Evolutionary conservation across 345 rosid genomes (phyloP), one percentile per base, ranked within the genome.

Genomic region (Rhodamnia argentea): DNA sequence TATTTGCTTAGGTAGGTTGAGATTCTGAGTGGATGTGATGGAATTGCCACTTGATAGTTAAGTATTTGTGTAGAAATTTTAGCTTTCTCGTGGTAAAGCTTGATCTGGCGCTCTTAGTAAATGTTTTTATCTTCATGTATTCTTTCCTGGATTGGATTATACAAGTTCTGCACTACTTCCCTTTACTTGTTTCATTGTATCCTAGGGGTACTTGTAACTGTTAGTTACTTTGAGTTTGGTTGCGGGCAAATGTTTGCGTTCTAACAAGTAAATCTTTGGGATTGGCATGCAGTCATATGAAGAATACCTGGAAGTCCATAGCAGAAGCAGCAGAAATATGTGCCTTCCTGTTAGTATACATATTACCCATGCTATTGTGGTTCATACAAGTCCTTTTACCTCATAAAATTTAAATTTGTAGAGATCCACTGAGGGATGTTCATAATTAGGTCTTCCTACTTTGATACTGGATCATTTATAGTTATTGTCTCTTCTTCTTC

Each of bases 231-330:
- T 18, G 60, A 83, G 40, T 53, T 53, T 83, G 60, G 64, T 29
- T 70, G 24, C 40, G 47, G 81, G 27, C 76, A 54, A 10, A 55
- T 42, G 27, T 57, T 56, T 81, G 86, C 37, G 4, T 32, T 42
- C 84, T 37, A 27, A 22, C 87, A 86, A 44, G 85, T 75, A 64
- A 59, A 76, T 52, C 85, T 89, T 89, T 53, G 50, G 90, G 75
- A 56, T 83, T 84, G 89, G 88, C 10, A 87, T 91, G 94, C 96
- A 97, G 98, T 93, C 99, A 22, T 97, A 97, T 88, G 99, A 97
- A 93, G 98, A 97, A 83, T 97, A 97, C 87, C 92, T 95, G 90
- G 98, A 94, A 89, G 93, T 90, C 84, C 95, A 93, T 89, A 90
- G 96, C 93, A 93, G 94, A 92, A 88, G 92, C 94, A 88, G 91